Evolutionary conservation across 352 stramenopile species (phyloP).

Genomic region (Hyaloperonospora brassicae): DNA sequence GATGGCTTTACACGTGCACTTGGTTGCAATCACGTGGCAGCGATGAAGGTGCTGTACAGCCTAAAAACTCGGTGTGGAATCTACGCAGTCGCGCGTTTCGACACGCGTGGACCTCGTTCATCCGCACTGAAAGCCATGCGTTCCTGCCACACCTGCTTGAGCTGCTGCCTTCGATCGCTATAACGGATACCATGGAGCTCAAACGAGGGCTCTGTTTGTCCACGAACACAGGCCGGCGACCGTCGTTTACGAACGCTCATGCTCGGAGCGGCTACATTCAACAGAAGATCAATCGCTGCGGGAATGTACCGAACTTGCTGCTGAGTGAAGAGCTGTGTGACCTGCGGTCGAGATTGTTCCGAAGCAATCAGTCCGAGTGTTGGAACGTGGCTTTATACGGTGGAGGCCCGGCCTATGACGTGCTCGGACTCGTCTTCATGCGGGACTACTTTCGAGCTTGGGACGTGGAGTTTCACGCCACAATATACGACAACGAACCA

Average conservation of each 20-base stretch:
- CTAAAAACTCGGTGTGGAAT: slow-evolving; percentile 47
- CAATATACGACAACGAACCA: slow-evolving; percentile 65
- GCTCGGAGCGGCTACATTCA: slow-evolving; percentile 55
- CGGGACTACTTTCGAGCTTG: slow-evolving; percentile 40
- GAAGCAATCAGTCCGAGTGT: slow-evolving; percentile 13
- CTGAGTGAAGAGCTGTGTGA: slow-evolving; percentile 41
- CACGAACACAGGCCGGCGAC: slow-evolving; percentile 55
- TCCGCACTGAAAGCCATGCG: slow-evolving; percentile 28
- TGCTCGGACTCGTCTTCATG: slow-evolving; percentile 46
- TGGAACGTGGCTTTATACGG: slow-evolving; percentile 56
- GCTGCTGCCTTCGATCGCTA: slow-evolving; percentile 24
- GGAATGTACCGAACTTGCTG: slow-evolving; percentile 54
- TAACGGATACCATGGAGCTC: slow-evolving; percentile 40
- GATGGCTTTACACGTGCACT: slow-evolving; percentile 48
- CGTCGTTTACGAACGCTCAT: slow-evolving; percentile 49
- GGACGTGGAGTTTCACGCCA: slow-evolving; percentile 39
- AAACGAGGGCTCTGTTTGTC: slow-evolving; percentile 51
- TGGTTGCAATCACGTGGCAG: slow-evolving; percentile 33
- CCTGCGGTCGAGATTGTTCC: slow-evolving; percentile 49
- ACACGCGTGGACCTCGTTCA: slow-evolving; percentile 48
- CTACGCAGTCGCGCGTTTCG: slow-evolving; percentile 43
- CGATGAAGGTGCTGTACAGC: slow-evolving; percentile 15
- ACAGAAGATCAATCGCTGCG: slow-evolving; percentile 60
- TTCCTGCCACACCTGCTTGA: slow-evolving; percentile 35
- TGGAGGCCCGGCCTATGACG: slow-evolving; percentile 52